A percentile compares a stretch with the other conserved stretches of the same genome.
These are phyloP conservation scores for Tricholoma sp. DNA, from an alignment of 768 basidiomycete genomes.

Conservation along the genomic window DNA sequence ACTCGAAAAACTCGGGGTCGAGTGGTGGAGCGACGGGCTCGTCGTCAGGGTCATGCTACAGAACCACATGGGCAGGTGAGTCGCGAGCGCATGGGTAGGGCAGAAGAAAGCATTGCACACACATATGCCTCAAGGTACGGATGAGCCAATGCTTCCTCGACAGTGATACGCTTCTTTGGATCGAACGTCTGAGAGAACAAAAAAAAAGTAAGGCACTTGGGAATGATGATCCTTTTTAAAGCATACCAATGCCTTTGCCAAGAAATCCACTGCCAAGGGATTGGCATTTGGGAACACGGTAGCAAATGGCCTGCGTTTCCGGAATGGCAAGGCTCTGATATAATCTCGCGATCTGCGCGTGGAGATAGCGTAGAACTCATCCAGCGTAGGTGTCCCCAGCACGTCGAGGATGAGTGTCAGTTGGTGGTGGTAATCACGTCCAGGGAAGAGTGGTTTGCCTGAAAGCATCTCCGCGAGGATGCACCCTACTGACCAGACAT, in stretches of 20 bases:
- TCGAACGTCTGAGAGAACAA: conserved; percentile 75
- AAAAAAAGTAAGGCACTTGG: conserved; percentile 1
- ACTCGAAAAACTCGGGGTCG: conserved; percentile 95
- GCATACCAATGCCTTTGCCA: conserved; percentile 77
- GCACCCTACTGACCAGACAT: conserved; percentile 85
- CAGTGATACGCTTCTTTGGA: conserved; percentile 93
- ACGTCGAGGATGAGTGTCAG: conserved; percentile 94
- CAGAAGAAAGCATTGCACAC: conserved; percentile 23
- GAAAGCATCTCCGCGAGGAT: conserved; percentile 97
- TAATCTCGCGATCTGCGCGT: conserved; percentile 91
- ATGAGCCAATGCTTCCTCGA: conserved; percentile 91
- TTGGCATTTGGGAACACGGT: conserved; percentile 89
- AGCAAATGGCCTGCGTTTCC: conserved; percentile 78
- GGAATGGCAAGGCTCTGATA: conserved; percentile 90
- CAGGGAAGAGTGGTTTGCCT: conserved; percentile 94
- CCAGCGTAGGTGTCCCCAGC: conserved; percentile 92
- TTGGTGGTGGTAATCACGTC: conserved; percentile 95
- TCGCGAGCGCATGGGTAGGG: not conserved
- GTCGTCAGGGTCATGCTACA: conserved; percentile 90
- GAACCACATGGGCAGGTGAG: not conserved
- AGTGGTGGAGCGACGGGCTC: conserved; percentile 96
- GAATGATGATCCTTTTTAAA: conserved; percentile 2
- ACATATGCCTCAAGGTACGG: conserved; percentile 94
- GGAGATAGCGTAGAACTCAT: conserved; percentile 97
- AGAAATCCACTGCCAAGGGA: conserved; percentile 58